Percentiles rank a stretch among this genome's conserved stretches.
Conservation (phyloP, 352 stramenopile species). For the Nannochloropsis limnetica region DNA sequence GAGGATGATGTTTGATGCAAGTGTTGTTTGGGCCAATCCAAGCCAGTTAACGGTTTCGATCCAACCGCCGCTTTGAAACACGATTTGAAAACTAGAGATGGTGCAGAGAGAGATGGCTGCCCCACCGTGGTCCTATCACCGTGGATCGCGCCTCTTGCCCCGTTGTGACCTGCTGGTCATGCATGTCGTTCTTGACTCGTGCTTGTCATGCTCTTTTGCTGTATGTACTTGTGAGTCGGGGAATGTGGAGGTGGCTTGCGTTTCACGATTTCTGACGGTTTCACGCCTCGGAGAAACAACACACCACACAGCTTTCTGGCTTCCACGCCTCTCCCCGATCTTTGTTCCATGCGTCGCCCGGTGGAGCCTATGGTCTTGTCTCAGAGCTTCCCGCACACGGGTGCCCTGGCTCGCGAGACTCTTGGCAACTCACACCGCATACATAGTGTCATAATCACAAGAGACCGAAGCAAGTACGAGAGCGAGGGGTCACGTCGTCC, state of each 20-base stretch:
- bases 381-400: not conserved
- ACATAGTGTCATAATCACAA: not conserved
- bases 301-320: not conserved
- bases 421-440: not conserved
- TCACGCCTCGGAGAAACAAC: too few relatives aligned
- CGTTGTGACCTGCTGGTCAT: not conserved
- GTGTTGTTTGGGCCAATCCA: not conserved
- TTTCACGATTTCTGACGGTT: not conserved
- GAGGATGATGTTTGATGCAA: not conserved
- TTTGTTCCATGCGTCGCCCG: constrained; percentile 4
- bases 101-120: not conserved
- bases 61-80: not conserved
- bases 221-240: not conserved
- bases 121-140: not conserved
- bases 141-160: not conserved
- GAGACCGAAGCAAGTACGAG: not conserved
- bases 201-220: not conserved
- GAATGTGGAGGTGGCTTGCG: not conserved
- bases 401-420: not conserved
- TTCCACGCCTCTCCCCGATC: constrained; percentile 2
- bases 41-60: not conserved
- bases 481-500: not conserved
- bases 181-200: not conserved
- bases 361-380: not conserved
- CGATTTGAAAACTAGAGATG: not conserved